Evolutionary conservation across 345 rosid genomes (phyloP), one percentile per base, ranked within the genome.

Genomic region (Nephelium lappaceum): DNA sequence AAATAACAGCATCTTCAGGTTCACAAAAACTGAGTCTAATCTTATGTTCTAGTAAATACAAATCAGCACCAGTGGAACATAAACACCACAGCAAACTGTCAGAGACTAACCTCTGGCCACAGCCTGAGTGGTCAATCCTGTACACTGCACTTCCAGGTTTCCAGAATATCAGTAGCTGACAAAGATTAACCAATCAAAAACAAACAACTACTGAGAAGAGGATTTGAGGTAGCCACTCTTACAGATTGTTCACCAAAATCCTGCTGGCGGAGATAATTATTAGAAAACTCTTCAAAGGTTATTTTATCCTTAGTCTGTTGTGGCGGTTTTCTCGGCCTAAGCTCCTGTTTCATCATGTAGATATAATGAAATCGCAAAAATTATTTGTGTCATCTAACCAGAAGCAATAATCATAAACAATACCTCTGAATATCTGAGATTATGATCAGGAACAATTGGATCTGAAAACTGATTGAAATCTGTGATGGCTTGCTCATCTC

Each of bases 101-200:
- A 10, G 62, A 31, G 64, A 43, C 90, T 83, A 79, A 92, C 98
- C 97, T 89, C 77, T 78, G 6, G 74, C 24, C 71, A 79, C 12
- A 69, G 88, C 79, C 72, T 82, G 81, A 25, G 69, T 70, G 36
- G 80, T 77, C 80, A 80, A 79, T 80, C 85, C 82, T 5, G 82
- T 79, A 80, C 84, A 41, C 92, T 92, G 90, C 91, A 86, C 76
- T 73, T 69, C 49, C 71, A 75, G 58, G 10, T 4, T 79, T 69
- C 67, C 61, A 83, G 47, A 68, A 76, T 47, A 70, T 69, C 36
- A 68, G 5, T 66, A 66, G 70, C 38, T 36, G 47, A 49, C 25
- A 74, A 69, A 6, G 9, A 69, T 74, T 55, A 60, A 27, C 42
- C 27, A 65, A 74, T 58, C 19, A 62, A 80, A 43, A 68, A 41